Percentiles rank a stretch among this genome's conserved stretches.
Evolutionary conservation across 2,329 filamentous ascomycete species (phyloP).

Genomic region (Alternaria burnsii): DNA sequence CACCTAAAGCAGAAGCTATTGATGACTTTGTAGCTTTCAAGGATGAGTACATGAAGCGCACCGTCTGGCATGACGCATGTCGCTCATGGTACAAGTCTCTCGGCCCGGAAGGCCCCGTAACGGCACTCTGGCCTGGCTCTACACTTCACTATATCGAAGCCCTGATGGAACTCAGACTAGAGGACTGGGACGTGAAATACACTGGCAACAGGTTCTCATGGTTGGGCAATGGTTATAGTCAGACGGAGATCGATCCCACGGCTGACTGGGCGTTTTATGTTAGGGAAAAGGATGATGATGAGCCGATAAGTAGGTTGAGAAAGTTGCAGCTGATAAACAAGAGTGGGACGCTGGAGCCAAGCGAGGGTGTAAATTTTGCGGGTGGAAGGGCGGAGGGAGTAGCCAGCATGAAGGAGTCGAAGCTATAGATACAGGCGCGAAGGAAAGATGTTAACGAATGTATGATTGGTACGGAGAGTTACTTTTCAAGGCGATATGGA

Average conservation of each 20-base stretch:
- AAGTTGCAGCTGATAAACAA: constrained; percentile 43
- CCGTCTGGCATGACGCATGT: constrained; percentile 58
- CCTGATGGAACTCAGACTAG: constrained; percentile 55
- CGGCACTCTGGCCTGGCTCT: constrained; percentile 56
- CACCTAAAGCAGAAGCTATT: constrained; percentile 57
- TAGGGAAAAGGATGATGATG: constrained; percentile 45
- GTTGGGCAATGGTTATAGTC: constrained; percentile 50
- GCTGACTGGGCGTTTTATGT: constrained; percentile 51
- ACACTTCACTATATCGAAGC: constrained; percentile 62
- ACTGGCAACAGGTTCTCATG: constrained; percentile 49
- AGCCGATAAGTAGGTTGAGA: constrained; percentile 35
- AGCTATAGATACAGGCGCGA: neutral
- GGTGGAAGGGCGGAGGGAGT: constrained; percentile 9
- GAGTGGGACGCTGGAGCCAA: constrained; percentile 38
- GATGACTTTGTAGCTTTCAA: constrained; percentile 61
- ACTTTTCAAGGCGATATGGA: neutral
- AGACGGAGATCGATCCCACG: constrained; percentile 47
- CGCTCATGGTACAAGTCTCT: constrained; percentile 55
- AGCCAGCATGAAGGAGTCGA: neutral
- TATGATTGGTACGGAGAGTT: neutral
- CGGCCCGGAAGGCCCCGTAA: constrained; percentile 45
- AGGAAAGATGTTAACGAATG: neutral
- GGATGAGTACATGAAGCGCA: constrained; percentile 56
- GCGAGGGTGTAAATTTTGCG: constrained; percentile 25
- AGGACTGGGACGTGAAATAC: constrained; percentile 59